Conservation (phyloP, 2,329 filamentous ascomycete species). For the Ascochyta fabae region DNA sequence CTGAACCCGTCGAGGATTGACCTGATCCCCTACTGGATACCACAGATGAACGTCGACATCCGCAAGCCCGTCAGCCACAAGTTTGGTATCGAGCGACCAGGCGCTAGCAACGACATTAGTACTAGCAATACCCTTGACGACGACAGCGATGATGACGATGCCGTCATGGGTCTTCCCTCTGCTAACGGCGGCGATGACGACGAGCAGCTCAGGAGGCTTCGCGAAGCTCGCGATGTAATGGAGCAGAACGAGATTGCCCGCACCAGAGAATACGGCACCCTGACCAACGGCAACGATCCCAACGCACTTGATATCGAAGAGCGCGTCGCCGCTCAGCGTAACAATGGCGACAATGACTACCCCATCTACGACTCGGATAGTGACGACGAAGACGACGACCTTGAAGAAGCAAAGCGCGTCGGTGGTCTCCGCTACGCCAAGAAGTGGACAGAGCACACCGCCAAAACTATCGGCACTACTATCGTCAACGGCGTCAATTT, state of each 20-base stretch:
- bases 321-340: slow-evolving; percentile 70
- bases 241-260: slow-evolving; percentile 59
- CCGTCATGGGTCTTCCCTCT: slow-evolving; percentile 38
- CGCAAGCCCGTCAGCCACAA: slow-evolving; percentile 87
- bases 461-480: slow-evolving; percentile 54
- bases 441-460: slow-evolving; percentile 58
- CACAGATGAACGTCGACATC: slow-evolving; percentile 98
- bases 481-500: slow-evolving; percentile 40
- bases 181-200: slow-evolving; percentile 48
- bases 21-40: slow-evolving; percentile 94
- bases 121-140: slow-evolving; percentile 81
- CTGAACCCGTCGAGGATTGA: slow-evolving; percentile 88
- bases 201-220: slow-evolving; percentile 55
- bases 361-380: slow-evolving; percentile 91
- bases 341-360: slow-evolving; percentile 76
- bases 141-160: slow-evolving; percentile 69
- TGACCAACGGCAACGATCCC: slow-evolving; percentile 44
- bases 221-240: slow-evolving; percentile 58
- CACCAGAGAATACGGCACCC: slow-evolving; percentile 56
- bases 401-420: slow-evolving; percentile 78
- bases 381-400: slow-evolving; percentile 75
- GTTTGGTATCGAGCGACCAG: slow-evolving; percentile 87
- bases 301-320: slow-evolving; percentile 78
- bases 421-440: slow-evolving; percentile 79
- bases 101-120: slow-evolving; percentile 74